Conservation (phyloP, 2,329 filamentous ascomycete species). For the Paraphoma sp. region DNA sequence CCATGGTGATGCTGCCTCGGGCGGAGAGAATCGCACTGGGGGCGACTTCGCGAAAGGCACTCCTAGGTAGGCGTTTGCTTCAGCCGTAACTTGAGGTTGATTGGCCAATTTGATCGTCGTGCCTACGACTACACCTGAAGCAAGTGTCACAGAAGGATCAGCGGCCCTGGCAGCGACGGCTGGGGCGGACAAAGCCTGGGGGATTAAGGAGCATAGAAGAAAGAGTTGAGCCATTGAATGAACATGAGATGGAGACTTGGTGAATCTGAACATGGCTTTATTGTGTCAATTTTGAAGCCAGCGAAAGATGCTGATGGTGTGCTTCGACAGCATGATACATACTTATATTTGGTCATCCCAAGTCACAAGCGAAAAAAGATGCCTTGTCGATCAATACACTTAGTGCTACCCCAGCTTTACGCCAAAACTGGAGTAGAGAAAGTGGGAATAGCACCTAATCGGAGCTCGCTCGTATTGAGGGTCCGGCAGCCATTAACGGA, state of each 20-base stretch:
- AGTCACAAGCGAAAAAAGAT: not conserved
- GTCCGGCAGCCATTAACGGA: not conserved
- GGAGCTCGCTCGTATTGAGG: not conserved
- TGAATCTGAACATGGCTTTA: too few species aligned
- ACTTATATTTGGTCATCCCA: not conserved
- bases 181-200: not conserved
- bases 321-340: not conserved
- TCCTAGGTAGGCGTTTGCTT: constrained; percentile 20
- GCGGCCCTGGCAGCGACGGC: not conserved
- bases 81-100: constrained; percentile 13
- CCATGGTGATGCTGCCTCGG: constrained; percentile 19
- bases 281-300: not conserved
- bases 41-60: constrained; percentile 24
- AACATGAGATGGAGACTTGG: too few species aligned
- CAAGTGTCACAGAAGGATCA: constrained; percentile 9
- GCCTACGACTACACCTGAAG: constrained; percentile 12
- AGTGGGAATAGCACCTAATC: not conserved
- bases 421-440: not conserved
- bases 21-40: constrained; percentile 21
- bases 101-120: constrained; percentile 1
- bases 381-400: not conserved
- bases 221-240: not conserved
- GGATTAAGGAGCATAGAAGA: not conserved
- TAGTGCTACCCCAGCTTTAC: not conserved
- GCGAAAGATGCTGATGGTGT: not conserved